Evolutionary conservation across 2,329 filamentous ascomycete genomes (phyloP).

Genomic region (Alternaria rosae): DNA sequence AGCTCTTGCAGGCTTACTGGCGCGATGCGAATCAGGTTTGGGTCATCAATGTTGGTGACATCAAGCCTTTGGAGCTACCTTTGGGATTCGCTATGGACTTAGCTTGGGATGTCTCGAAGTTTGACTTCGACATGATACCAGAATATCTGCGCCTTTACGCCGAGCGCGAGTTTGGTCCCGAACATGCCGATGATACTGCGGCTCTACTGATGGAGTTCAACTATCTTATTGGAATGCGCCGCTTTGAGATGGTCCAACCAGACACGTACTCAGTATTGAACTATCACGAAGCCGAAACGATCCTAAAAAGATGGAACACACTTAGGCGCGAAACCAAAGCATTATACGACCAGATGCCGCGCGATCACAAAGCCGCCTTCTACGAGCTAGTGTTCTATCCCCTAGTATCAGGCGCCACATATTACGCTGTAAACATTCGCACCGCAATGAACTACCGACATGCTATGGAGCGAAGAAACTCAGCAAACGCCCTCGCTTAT

Average conservation of each 20-base stretch:
- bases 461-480: conserved; percentile 35
- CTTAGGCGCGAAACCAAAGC: conserved; percentile 61
- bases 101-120: conserved; percentile 13
- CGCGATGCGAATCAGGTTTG: conserved; percentile 66
- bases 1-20: conserved; percentile 67
- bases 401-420: conserved; percentile 60
- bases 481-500: conserved; percentile 31
- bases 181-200: conserved; percentile 10
- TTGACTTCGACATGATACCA: conserved; percentile 54
- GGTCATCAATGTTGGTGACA: conserved; percentile 70
- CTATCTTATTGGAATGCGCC: conserved; percentile 57
- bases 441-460: conserved; percentile 32
- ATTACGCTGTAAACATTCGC: conserved; percentile 51
- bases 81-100: conserved; percentile 1
- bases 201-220: conserved; percentile 3
- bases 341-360: conserved; percentile 61
- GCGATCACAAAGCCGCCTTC: conserved; percentile 61
- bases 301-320: conserved; percentile 61
- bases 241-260: conserved; percentile 60
- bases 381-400: conserved; percentile 68
- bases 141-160: conserved; percentile 52
- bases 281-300: conserved; percentile 66
- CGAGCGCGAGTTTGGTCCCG: conserved; percentile 17
- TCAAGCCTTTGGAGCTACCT: conserved; percentile 61
- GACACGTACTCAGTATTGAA: conserved; percentile 56